Evolutionary conservation across 2,329 filamentous ascomycete genomes (phyloP), one percentile per base, ranked within the genome.

Genomic region (Penicillium sp.): DNA sequence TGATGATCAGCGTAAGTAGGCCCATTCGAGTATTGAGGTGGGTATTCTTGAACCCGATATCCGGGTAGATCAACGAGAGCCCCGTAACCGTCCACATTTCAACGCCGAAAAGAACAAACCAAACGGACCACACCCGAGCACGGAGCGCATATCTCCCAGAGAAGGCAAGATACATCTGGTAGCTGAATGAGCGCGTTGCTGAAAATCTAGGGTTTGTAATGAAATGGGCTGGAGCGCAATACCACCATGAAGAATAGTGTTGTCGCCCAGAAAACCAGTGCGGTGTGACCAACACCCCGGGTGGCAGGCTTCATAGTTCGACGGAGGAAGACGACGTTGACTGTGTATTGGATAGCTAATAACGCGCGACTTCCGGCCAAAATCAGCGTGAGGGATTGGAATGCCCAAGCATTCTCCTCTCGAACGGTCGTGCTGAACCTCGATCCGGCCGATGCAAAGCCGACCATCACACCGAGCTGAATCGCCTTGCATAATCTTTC

Each of bases 391-490:
- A 80, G 62, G 7, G 75, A 73, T 35, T 73, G 72, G 57, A 83
- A 83, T 37, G 76, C 79, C 72, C 75, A 78, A 57, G 76, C 72
- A 55, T 78, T 79, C 20, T 74, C 72, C 15, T 68, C 71, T 14
- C 70, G 72, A 22, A 78, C 71, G 5, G 70, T 76, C 1, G 79
- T 75, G 5, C 73, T 73, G 60, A 82, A 81, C 2, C 75, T 73
- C 31, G 78, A 75, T 22, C 84, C 86, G 5, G 87, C 82, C 37
- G 87, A 84, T 6, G 86, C 84, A 63, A 89, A 88, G 2, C 85
- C 86, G 43, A 88, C 81, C 83, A 90, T 86, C 42, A 86, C 83
- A 28, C 83, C 86, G 5, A 90, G 83, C 63, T 89, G 86, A 2
- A 85, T 63, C 2, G 81, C 84, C 67, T 87, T 85, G 61, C 82